Percentiles rank a stretch among this genome's conserved stretches.
Evolutionary conservation across 768 basidiomycete genomes (phyloP).

Genomic region (Russula griseocarnosa): DNA sequence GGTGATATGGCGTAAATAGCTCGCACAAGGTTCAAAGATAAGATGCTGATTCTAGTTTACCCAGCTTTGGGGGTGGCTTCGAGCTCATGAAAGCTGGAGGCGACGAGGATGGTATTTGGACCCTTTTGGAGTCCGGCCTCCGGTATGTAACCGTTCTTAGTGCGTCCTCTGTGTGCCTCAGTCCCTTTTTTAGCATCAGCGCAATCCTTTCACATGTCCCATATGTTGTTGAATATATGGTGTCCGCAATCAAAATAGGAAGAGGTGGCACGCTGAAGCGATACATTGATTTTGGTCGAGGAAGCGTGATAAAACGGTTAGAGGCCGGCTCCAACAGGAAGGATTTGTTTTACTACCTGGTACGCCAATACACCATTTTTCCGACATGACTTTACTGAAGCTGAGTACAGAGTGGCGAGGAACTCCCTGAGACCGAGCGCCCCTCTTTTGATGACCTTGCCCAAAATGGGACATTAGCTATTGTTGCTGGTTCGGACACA

Average conservation of each 20-base stretch:
- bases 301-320: constrained; percentile 6
- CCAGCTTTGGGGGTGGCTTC: constrained; percentile 33
- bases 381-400: neutral
- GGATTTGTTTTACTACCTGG: constrained; percentile 42
- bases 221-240: neutral
- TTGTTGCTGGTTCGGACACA: constrained; percentile 45
- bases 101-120: constrained; percentile 5
- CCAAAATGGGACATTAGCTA: constrained; percentile 39
- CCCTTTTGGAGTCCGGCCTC: neutral
- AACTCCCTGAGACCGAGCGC: constrained; percentile 12
- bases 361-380: constrained; percentile 22
- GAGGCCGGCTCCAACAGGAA: constrained; percentile 25
- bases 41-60: neutral
- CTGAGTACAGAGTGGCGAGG: constrained; percentile 17
- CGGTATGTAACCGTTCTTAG: neutral
- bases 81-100: constrained; percentile 30
- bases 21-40: neutral
- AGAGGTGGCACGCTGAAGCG: neutral
- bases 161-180: neutral
- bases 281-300: neutral
- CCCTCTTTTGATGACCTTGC: constrained; percentile 27
- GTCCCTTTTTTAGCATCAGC: neutral
- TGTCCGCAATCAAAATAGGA: too few relatives aligned
- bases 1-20: constrained; percentile 44
- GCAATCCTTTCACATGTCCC: neutral